A percentile compares a stretch with the other conserved stretches of the same genome.
Conservation (phyloP, 2,329 filamentous ascomycete species). For the Beauveria scarabaeidicola region DNA sequence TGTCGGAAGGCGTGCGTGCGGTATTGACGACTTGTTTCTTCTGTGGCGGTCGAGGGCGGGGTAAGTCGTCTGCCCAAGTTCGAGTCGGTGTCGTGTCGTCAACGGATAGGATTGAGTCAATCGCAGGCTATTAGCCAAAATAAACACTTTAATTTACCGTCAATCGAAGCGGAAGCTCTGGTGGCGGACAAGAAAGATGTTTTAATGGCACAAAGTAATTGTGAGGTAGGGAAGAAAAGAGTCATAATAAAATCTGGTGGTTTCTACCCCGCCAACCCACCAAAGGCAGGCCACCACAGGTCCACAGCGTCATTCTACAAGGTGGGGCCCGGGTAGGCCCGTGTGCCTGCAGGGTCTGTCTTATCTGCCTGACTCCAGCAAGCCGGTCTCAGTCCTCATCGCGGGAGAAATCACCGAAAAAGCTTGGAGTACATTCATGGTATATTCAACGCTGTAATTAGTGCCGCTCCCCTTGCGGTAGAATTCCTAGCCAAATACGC, state of each 20-base stretch:
- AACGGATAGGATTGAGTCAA: background rate
- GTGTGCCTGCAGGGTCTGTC: no score
- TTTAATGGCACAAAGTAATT: background rate
- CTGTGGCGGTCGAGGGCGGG: background rate
- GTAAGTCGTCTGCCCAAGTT: background rate
- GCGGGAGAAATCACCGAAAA: background rate
- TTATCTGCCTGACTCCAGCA: background rate
- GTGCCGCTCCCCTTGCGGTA: conserved; percentile 1
- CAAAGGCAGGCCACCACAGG: background rate
- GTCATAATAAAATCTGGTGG: conserved; percentile 7
- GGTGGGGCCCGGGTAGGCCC: no score
- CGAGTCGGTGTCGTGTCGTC: background rate
- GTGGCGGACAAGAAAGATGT: background rate
- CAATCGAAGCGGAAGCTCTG: background rate
- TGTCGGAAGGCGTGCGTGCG: conserved; percentile 12
- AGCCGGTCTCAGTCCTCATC: background rate
- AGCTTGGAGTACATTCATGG: background rate
- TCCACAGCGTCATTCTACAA: conserved; percentile 3
- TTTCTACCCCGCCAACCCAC: conserved; percentile 9
- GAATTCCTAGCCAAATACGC: conserved; percentile 2
- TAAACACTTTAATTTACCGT: no score
- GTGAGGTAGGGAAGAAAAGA: background rate
- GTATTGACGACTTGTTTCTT: background rate
- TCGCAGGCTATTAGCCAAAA: background rate
- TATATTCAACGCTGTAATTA: conserved; percentile 8